phyloP scores from a whole-genome alignment of 2,329 filamentous ascomycete species.

The Hypoxylon sp. region DNA sequence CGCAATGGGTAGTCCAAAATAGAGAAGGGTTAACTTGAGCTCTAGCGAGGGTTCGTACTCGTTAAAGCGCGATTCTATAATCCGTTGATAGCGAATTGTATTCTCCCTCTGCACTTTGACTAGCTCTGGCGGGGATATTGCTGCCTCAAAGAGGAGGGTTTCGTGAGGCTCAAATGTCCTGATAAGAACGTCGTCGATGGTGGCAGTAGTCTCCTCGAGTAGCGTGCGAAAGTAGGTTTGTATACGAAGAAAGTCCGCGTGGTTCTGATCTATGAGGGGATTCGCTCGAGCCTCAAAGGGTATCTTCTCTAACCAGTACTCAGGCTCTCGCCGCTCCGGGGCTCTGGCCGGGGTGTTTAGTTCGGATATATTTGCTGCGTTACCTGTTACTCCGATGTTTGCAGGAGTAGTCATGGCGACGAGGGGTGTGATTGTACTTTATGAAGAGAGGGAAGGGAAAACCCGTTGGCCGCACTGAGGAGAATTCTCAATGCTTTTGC shows the following conservation, averaged over 20 bases:
- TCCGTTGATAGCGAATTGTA: conserved; percentile 49
- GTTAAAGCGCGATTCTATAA: conserved; percentile 55
- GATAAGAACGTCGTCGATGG: conserved; percentile 54
- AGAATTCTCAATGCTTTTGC: background rate
- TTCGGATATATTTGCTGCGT: background rate
- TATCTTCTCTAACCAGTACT: conserved; percentile 36
- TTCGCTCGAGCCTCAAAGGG: conserved; percentile 46
- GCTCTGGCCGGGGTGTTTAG: background rate
- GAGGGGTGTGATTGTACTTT: conserved; percentile 40
- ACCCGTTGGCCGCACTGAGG: conserved; percentile 1
- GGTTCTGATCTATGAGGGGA: conserved; percentile 37
- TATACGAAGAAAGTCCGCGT: conserved; percentile 45
- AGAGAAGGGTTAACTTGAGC: conserved; percentile 63
- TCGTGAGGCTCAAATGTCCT: conserved; percentile 56
- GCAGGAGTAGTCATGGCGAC: conserved; percentile 30
- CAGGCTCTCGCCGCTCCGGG: background rate
- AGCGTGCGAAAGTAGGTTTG: conserved; percentile 51
- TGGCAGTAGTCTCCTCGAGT: conserved; percentile 44
- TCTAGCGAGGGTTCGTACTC: conserved; percentile 51
- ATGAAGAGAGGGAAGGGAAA: conserved; percentile 7
- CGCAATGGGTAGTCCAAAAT: conserved; percentile 63
- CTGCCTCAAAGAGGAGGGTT: conserved; percentile 52
- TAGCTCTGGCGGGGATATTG: conserved; percentile 49
- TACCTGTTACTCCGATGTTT: background rate
- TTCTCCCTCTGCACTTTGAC: conserved; percentile 54